Base-by-base conservation (phyloP, 148 eudicot species). In the Amaranthus palmeri region DNA sequence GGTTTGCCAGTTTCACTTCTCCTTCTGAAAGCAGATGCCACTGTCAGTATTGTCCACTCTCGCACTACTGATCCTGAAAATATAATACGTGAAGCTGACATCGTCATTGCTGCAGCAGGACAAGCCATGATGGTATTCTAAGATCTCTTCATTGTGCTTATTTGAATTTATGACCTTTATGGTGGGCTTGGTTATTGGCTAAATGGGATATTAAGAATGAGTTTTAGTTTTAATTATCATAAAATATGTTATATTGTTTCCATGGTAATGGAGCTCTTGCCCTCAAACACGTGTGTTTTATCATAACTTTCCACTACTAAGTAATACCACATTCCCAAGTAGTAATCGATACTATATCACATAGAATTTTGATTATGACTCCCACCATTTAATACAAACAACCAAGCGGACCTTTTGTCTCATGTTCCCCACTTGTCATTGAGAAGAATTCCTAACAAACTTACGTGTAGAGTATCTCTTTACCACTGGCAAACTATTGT, bases 71-170 rank as follows among this genome's bases (percentile, higher is more conserved):
- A 96, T 58, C 97, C 93, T 42, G 90, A 91, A 78, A 76, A 61
- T 52, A 83, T 83, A 62, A 86, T 96, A 61, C 90, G 97, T 72
- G 87, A 96, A 79, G 99, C 97, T 65, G 97, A 96, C 73, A 90
- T 96, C 72, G 62, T 96, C 57, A 96, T 96, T 67, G 97, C 99
- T 67, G 97, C 99, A 64, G 99, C 97, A 67, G 99, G 96, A 80
- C 97, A 96, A 80, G 85, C 97, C 51, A 88, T 76, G 88, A 92
- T 90, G 99, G 99, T 96, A 87, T 69, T 10, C 25, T 56, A 25
- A 15, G 59, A 61, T 8, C 69, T 55, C 46, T 54, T 36, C 13
- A 54, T 71, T 55, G 11, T 62, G 3, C 25, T 47, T 47, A 12
- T 54, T 40, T 10, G 53, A 48, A 17, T 10, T 11, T 76, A 43